Conservation (phyloP, 345 rosid genomes). For the Populus simonii region DNA sequence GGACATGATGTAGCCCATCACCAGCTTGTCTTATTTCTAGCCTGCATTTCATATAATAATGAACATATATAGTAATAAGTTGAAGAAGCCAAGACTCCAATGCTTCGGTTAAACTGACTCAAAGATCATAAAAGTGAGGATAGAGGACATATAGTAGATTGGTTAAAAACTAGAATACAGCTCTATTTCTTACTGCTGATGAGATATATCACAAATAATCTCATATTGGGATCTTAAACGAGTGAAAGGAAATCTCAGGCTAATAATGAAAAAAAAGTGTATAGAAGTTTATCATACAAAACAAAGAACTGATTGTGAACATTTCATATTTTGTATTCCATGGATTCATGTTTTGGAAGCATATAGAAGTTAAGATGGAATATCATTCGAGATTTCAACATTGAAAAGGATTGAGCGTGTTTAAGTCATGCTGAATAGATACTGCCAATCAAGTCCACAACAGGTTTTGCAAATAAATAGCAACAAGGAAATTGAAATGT, state of each 20-base stretch:
- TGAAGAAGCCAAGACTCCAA: background rate
- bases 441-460: background rate
- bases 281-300: background rate
- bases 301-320: background rate
- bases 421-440: background rate
- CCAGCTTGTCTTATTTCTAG: slow-evolving; percentile 74
- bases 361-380: background rate
- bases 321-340: background rate
- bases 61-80: background rate
- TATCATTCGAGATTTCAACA: background rate
- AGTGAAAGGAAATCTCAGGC: background rate
- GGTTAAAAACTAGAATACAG: background rate
- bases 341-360: background rate
- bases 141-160: background rate
- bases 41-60: slow-evolving; percentile 44
- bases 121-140: background rate
- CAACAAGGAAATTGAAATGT: background rate
- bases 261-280: background rate
- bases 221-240: too few species aligned
- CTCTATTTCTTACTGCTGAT: too few species aligned
- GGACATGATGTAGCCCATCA: slow-evolving; percentile 84
- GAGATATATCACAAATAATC: too few species aligned
- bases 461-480: background rate
- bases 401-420: background rate
- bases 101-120: background rate